Evolutionary conservation across 176 grass and related monocot genomes (phyloP).

Genomic region (Zoysia japonica): DNA sequence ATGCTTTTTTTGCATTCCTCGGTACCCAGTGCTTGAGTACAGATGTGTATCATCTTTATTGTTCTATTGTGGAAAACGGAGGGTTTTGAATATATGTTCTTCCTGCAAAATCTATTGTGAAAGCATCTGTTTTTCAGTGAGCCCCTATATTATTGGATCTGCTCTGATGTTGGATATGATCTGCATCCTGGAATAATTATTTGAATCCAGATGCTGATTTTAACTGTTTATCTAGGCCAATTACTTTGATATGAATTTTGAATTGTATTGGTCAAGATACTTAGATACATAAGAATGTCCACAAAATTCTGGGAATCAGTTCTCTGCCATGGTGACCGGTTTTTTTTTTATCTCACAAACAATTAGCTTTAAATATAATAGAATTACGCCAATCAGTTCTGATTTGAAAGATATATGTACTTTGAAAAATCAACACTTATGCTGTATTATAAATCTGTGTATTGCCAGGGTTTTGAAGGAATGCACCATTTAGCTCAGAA

Average conservation of each 20-base stretch:
- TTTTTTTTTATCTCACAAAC: conserved; percentile 31
- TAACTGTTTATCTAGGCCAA: conserved; percentile 20
- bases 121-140: neutral
- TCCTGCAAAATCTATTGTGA: conserved; percentile 15
- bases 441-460: conserved; percentile 37
- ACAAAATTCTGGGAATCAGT: conserved; percentile 7
- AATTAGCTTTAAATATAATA: neutral
- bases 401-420: neutral
- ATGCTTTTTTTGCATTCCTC: conserved; percentile 18
- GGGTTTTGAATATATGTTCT: neutral
- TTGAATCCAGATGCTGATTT: neutral
- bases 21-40: conserved; percentile 5
- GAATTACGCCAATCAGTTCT: neutral
- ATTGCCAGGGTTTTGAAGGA: conserved; percentile 87
- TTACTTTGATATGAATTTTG: conserved; percentile 15
- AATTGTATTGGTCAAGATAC: neutral
- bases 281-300: neutral
- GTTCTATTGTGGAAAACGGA: neutral
- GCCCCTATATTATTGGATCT: conserved; percentile 23
- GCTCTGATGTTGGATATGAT: conserved; percentile 18
- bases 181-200: neutral
- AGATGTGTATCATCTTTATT: conserved; percentile 19
- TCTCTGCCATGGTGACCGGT: neutral
- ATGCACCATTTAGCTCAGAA: conserved; percentile 78
- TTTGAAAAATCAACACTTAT: conserved; percentile 7